Evolutionary conservation across 108 stramenopile genomes (phyloP), one percentile per base, ranked within the genome.

Genomic region (Discostella stelligeroides): DNA sequence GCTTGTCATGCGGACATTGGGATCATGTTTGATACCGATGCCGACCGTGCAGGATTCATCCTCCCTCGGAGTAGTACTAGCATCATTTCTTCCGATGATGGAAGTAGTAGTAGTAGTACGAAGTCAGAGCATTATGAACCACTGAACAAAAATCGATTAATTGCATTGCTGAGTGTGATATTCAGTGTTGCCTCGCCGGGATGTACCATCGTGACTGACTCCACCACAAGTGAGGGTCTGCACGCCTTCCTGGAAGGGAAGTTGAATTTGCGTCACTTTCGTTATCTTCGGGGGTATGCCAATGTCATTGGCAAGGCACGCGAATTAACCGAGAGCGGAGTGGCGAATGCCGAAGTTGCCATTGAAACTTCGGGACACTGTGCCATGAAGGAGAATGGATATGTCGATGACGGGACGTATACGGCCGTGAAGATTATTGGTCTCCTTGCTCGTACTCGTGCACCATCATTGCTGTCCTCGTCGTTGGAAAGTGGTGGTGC

Each of bases 321-420:
- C 60, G 84, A 81, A 13, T 49, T 90, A 12, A 84, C 85, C 14
- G 83, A 87, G 62, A 85, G 80, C 37, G 86, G 85, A n/a, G 54
- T 39, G 37, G 80, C 75, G 13, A 87, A 83, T 63, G 88, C 85
- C 17, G 84, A 89, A 63, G 58, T 92, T 17, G 94, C 94, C 5
- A 95, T 95, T 56, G 94, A 95, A 82, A 95, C 94, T 15, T 86
- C 85, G 17, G 94, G 94, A 14, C 94, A 95, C 78, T 81, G 84
- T 29, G 84, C 94, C 20, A 84, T 91, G 78, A 78, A 77, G 41
- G 91, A 89, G 62, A 95, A 95, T 49, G 82, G 68, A 13, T 95
- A 83, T 50, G 58, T 89, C 55, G 94, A 95, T 72, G 94, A 95
- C 82, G 94, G 94, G 39, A 92, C 91, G 2, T 95, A 89, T 70